Evolutionary conservation across 2,329 filamentous ascomycete species (phyloP).

Genomic region (Paraphaeosphaeria sporulosa): DNA sequence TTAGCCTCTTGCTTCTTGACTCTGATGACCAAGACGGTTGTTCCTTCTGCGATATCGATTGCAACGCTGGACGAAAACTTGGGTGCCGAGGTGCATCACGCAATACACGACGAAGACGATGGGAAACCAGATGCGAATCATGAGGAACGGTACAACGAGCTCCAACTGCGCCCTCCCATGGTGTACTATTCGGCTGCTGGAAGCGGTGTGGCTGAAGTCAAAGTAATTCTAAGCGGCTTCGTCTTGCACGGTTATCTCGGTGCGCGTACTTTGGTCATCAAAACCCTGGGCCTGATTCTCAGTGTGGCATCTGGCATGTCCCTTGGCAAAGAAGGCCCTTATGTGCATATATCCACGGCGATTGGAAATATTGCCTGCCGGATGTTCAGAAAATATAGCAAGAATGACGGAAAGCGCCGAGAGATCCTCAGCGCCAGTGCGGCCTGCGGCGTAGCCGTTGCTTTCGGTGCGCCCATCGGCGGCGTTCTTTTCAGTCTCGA

Average conservation of each 20-base stretch:
- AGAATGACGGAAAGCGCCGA: conserved; percentile 91
- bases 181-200: conserved; percentile 95
- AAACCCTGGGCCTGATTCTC: conserved; percentile 81
- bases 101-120: conserved; percentile 53
- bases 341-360: conserved; percentile 96
- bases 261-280: conserved; percentile 83
- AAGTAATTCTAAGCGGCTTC: conserved; percentile 97
- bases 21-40: conserved; percentile 89
- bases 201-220: conserved; percentile 95
- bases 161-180: conserved; percentile 69
- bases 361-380: conserved; percentile 95
- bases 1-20: conserved; percentile 79
- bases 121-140: conserved; percentile 52
- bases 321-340: conserved; percentile 93
- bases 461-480: conserved; percentile 89
- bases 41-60: conserved; percentile 86
- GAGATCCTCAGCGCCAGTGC: conserved; percentile 94
- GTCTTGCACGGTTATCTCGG: conserved; percentile 96
- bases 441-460: conserved; percentile 89
- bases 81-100: conserved; percentile 63
- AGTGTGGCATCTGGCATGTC: conserved; percentile 93
- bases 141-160: conserved; percentile 50
- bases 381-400: conserved; percentile 91
- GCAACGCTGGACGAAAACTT: conserved; percentile 93
- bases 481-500: conserved; percentile 93